These are phyloP conservation scores for Tilletia setariae DNA, from an alignment of 1,284 basidiomycete species.

Conservation along the genomic window DNA sequence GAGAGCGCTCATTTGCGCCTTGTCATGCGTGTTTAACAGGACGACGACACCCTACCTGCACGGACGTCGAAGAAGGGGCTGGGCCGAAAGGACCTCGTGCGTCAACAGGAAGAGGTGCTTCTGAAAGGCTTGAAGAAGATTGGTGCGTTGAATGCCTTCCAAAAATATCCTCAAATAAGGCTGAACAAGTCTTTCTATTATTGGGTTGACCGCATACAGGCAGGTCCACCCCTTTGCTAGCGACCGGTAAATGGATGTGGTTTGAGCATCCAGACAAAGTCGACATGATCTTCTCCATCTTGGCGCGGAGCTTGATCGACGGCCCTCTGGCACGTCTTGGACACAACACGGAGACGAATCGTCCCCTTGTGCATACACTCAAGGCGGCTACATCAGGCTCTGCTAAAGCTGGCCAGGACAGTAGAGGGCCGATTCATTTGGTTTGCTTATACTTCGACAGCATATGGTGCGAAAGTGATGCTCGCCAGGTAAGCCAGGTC, in stretches of 20 bases:
- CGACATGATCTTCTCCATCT: background rate
- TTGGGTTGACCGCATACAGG: background rate
- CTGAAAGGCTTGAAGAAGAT: background rate
- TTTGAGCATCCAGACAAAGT: conserved; percentile 1
- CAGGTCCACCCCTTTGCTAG: background rate
- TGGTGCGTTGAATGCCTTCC: background rate
- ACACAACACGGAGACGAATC: background rate
- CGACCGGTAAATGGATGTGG: conserved; percentile 13
- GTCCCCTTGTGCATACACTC: background rate
- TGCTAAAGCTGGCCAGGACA: background rate
- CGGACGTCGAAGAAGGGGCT: background rate
- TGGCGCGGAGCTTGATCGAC: conserved; percentile 6
- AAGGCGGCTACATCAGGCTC: background rate
- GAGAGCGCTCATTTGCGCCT: too few relatives aligned
- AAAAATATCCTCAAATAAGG: too few relatives aligned
- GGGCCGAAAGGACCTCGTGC: background rate
- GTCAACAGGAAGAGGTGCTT: background rate
- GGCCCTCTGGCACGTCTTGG: background rate
- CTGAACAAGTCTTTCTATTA: background rate
- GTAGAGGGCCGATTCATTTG: background rate
- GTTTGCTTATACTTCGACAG: conserved; percentile 12
- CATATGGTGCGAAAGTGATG: background rate
- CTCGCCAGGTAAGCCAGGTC: background rate
- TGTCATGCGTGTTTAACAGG: background rate
- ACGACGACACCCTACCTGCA: background rate